Evolutionary conservation across 129 eudicot genomes (phyloP).

Genomic region (Flaveria bidentis): DNA sequence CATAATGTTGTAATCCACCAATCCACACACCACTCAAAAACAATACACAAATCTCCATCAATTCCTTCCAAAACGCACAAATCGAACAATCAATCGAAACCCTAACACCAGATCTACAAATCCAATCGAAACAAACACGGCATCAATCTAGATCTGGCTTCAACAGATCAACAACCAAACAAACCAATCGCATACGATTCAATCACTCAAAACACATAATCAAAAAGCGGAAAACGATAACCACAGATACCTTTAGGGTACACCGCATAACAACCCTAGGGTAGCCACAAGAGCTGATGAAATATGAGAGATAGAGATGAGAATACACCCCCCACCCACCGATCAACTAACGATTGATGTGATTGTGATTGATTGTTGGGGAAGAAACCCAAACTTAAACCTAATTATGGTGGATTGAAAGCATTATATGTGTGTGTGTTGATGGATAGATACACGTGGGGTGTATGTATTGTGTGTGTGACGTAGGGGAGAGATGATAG

Average conservation of each 20-base stretch:
- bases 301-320: conserved; percentile 25
- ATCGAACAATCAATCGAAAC: neutral
- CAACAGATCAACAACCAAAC: conserved; percentile 3
- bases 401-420: conserved; percentile 22
- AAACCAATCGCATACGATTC: neutral
- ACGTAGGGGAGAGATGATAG: conserved; percentile 17
- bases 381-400: conserved; percentile 10
- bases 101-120: conserved; percentile 32
- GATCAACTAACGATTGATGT: neutral
- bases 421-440: neutral
- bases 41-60: neutral
- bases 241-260: conserved; percentile 54
- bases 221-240: neutral
- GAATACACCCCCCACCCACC: conserved; percentile 34
- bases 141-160: conserved; percentile 31
- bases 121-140: neutral
- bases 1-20: neutral
- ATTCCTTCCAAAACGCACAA: neutral
- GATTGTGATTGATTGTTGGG: neutral
- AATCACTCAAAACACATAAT: neutral
- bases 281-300: conserved; percentile 52
- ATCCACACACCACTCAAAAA: neutral
- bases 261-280: conserved; percentile 57
- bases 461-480: conserved; percentile 16
- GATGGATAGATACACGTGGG: conserved; percentile 22